Base-by-base conservation (phyloP, 345 rosid genomes). In the Corymbia maculata region DNA sequence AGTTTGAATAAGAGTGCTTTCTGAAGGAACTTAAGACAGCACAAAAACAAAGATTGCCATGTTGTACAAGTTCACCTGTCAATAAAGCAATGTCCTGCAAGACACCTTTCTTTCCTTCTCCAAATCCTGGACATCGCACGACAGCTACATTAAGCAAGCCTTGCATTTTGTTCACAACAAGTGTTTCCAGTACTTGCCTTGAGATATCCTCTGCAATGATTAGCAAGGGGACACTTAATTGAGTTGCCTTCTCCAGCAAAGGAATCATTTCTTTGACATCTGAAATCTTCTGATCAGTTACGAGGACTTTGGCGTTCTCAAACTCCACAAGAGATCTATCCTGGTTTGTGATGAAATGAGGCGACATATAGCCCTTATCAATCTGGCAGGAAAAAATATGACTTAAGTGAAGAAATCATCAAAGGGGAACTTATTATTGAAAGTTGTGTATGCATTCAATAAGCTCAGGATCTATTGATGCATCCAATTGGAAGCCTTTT, bases 21-120 rank as follows among this genome's bases (percentile, higher is more conserved):
- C 30, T 66, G 16, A 66, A 66, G 79, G 79, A 66, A 30, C 36
- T 30, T 42, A 44, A 84, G 30, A 85, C 86, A 51, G 6, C 57
- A 85, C 26, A 51, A 2, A 52, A 51, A 85, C 52, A n/a, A 87
- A 55, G 61, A 47, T 55, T 80, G 50, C 84, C 86, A 36, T 59
- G 30, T 50, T 55, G 28, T 79, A 19, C 51, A 50, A 85, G 32
- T 52, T 92, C 87, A 95, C 99, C 98, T 94, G 99, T 96, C 98
- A 95, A 90, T 88, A 96, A 94, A 86, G 98, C 98, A 91, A 97
- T 94, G 90, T 97, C 98, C 92, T 95, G 99, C 93, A 96, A 93
- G 88, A 95, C 55, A 86, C 98, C 98, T 92, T 96, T 97, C 92
- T 94, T 96, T 42, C 96, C 94, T 66, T 95, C 97, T 85, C 92